A percentile compares a stretch with the other conserved stretches of the same genome.
phyloP scores from a whole-genome alignment of 192 early-diverging fungal genomes.

The Coemansia nantahalensis region DNA sequence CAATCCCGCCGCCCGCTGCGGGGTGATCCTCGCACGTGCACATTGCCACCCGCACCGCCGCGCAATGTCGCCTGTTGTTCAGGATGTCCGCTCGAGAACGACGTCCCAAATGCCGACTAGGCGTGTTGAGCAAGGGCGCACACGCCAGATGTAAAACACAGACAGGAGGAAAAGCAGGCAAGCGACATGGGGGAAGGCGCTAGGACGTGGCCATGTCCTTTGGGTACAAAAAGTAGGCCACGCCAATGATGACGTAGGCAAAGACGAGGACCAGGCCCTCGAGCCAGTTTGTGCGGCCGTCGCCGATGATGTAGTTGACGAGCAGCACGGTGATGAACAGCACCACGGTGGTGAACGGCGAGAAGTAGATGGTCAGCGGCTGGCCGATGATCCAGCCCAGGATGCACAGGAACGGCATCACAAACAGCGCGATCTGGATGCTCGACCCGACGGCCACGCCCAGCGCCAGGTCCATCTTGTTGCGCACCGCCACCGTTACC shows the following conservation, averaged over 20 bases:
- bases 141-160: too few species aligned
- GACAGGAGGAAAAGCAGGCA: too few species aligned
- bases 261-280: constrained; percentile 82
- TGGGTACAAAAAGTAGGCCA: constrained; percentile 78
- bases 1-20: too few species aligned
- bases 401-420: constrained; percentile 67
- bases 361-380: constrained; percentile 82
- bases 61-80: too few species aligned
- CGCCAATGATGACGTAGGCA: constrained; percentile 79
- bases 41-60: too few species aligned
- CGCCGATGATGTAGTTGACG: constrained; percentile 76
- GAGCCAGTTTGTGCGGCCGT: constrained; percentile 91
- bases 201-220: constrained; percentile 36
- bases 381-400: constrained; percentile 81
- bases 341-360: constrained; percentile 75
- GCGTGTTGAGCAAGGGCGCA: too few species aligned
- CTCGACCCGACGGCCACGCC: constrained; percentile 85
- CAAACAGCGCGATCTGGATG: constrained; percentile 86
- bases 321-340: constrained; percentile 77
- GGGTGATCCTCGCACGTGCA: too few species aligned
- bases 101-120: too few species aligned
- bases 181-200: too few species aligned
- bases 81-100: too few species aligned
- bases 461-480: constrained; percentile 92
- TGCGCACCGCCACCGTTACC: constrained; percentile 71